Evolutionary conservation across 2,329 filamentous ascomycete genomes (phyloP).

Genomic region (Balansia obtecta): DNA sequence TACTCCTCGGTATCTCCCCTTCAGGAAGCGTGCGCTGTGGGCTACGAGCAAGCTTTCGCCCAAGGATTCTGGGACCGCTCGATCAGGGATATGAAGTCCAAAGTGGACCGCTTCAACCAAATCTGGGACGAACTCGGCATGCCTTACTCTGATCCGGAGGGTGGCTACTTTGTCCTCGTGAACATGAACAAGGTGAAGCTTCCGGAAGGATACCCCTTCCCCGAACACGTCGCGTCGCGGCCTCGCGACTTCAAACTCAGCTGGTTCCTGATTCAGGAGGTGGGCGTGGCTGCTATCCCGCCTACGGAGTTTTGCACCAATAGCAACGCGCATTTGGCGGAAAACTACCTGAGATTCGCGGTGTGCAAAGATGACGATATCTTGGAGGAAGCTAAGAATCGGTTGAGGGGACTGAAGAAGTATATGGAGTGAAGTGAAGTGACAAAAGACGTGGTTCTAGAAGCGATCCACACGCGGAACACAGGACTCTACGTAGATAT

Average conservation of each 20-base stretch:
- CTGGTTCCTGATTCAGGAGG: constrained; percentile 95
- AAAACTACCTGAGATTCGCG: constrained; percentile 89
- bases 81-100: constrained; percentile 76
- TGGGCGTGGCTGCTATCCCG: constrained; percentile 90
- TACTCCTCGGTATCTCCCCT: constrained; percentile 88
- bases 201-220: constrained; percentile 77
- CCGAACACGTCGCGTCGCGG: constrained; percentile 70
- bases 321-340: constrained; percentile 67
- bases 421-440: constrained; percentile 37
- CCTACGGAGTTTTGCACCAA: constrained; percentile 96
- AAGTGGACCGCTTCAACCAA: constrained; percentile 77
- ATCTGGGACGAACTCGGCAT: constrained; percentile 64
- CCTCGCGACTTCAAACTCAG: constrained; percentile 88
- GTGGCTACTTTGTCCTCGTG: constrained; percentile 92
- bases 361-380: constrained; percentile 92
- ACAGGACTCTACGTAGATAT: too few relatives aligned
- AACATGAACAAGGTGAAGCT: constrained; percentile 84
- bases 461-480: too few relatives aligned
- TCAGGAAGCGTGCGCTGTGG: constrained; percentile 87
- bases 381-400: constrained; percentile 64
- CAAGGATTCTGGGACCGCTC: constrained; percentile 80
- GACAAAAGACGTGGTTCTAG: too few relatives aligned
- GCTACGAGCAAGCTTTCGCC: constrained; percentile 79
- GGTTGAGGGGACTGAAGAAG: constrained; percentile 59
- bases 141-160: constrained; percentile 84